Evolutionary conservation across 2,329 filamentous ascomycete genomes (phyloP), one percentile per base, ranked within the genome.

Genomic region (Purpureocillium lavendulum): DNA sequence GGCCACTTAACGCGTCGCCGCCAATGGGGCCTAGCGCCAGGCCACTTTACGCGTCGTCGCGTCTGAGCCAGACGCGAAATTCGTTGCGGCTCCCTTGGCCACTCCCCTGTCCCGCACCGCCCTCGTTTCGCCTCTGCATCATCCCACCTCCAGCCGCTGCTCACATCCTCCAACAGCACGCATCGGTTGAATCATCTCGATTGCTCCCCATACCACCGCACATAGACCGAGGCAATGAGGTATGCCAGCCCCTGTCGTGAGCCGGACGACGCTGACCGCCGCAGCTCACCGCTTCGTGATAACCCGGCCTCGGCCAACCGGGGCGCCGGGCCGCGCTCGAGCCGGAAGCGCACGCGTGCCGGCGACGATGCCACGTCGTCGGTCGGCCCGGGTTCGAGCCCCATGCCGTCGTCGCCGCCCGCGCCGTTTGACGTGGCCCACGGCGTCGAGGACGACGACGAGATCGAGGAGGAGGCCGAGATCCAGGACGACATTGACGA

Each of bases 261-360:
- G 21, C 10, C 10, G 5, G 21, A n/a, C n/a, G n/a, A n/a, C 34
- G 32, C 16, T 50, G 31, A 53, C 47, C 16, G 11, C 4, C 26
- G 17, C 57, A 94, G 86, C 70, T 94, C 87, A 60, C 88, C 89
- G 59, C 73, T 94, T 45, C 81, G 83, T 62, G 74, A 80, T 51
- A 87, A 81, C 65, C 83, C 85, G 71, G 80, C 82, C 44, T 89
- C 88, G 48, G 87, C 82, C 53, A 95, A 94, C 64, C 80, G 87
- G 50, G 86, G 87, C 39, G 60, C 73, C 18, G 70, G 65, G 33
- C 60, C 68, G 35, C 64, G 69, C 40, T 60, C 64, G 34, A 71
- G 59, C 54, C 71, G 75, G 50, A 79, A 80, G 56, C 72, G 75
- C 36, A 67, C 73, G 29, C 72, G 75, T 42, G 65, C 64, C 38